These are phyloP conservation scores for Neurospora sp. DNA, from an alignment of 495 filamentous ascomycete species.

Conservation along the genomic window DNA sequence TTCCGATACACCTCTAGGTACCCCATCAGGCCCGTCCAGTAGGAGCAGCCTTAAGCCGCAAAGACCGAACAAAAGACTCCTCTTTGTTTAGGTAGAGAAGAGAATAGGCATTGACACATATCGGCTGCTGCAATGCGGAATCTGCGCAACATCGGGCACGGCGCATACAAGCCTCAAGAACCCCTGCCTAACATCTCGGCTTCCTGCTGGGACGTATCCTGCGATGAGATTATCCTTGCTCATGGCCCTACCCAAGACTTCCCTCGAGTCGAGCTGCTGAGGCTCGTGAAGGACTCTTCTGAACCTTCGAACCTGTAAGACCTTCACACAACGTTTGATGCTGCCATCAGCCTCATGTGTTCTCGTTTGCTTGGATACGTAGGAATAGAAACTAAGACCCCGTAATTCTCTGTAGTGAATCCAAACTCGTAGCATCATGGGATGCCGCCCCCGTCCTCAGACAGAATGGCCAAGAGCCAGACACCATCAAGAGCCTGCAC, in stretches of 20 bases:
- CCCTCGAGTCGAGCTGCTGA: constrained; percentile 55
- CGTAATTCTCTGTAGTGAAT: constrained; percentile 14
- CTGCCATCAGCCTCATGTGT: no score
- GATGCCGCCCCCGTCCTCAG: constrained; percentile 59
- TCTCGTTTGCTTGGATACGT: no score
- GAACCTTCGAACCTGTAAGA: constrained; percentile 37
- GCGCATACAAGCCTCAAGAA: constrained; percentile 40
- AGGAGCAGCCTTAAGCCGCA: neutral
- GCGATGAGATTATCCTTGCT: constrained; percentile 61
- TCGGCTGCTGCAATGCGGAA: constrained; percentile 58
- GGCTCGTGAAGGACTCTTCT: constrained; percentile 32
- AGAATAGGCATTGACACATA: neutral
- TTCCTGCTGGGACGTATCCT: constrained; percentile 64
- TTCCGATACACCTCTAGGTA: neutral
- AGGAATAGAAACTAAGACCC: neutral
- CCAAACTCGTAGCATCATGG: constrained; percentile 64
- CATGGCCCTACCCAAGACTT: constrained; percentile 58
- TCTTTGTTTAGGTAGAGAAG: neutral
- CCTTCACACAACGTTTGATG: constrained; percentile 2
- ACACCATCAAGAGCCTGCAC: constrained; percentile 66
- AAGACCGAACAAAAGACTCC: neutral
- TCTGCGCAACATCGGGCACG: constrained; percentile 58
- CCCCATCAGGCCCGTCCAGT: neutral
- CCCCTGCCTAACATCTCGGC: constrained; percentile 46
- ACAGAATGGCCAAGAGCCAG: constrained; percentile 52